These are phyloP conservation scores for Cystobasidium ongulense DNA, from an alignment of 768 basidiomycete genomes.

Conservation along the genomic window DNA sequence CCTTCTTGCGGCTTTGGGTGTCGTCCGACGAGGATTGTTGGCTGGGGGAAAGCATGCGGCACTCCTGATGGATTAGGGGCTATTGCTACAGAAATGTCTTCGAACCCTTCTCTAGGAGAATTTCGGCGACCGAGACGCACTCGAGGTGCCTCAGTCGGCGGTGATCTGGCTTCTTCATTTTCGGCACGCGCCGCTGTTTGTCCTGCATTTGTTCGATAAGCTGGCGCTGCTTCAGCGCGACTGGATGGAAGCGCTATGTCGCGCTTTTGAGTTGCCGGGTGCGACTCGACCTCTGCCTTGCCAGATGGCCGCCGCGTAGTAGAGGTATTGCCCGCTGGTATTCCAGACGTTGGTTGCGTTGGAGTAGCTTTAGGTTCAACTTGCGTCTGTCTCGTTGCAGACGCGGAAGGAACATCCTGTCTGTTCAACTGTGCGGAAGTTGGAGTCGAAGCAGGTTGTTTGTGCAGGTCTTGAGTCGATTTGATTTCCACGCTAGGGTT, in stretches of 20 bases:
- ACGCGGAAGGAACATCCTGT: not conserved
- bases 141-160: not conserved
- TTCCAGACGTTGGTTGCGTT: not conserved
- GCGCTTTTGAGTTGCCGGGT: too few species aligned
- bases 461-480: not conserved
- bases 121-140: slow-evolving; percentile 1
- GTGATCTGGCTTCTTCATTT: not conserved
- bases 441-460: not conserved
- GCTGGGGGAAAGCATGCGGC: slow-evolving; percentile 26
- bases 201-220: not conserved
- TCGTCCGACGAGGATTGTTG: slow-evolving; percentile 13
- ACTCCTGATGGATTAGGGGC: not conserved
- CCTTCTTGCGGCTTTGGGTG: not conserved
- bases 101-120: not conserved
- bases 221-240: not conserved
- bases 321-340: not conserved
- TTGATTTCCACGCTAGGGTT: not conserved
- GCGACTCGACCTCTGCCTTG: too few species aligned
- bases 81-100: not conserved
- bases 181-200: not conserved
- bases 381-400: not conserved
- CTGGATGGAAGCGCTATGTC: not conserved
- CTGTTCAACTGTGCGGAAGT: not conserved
- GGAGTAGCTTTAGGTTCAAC: not conserved
- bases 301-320: not conserved